phyloP scores from a whole-genome alignment of 2,329 filamentous ascomycete genomes.

The Calonectria hawksworthii region DNA sequence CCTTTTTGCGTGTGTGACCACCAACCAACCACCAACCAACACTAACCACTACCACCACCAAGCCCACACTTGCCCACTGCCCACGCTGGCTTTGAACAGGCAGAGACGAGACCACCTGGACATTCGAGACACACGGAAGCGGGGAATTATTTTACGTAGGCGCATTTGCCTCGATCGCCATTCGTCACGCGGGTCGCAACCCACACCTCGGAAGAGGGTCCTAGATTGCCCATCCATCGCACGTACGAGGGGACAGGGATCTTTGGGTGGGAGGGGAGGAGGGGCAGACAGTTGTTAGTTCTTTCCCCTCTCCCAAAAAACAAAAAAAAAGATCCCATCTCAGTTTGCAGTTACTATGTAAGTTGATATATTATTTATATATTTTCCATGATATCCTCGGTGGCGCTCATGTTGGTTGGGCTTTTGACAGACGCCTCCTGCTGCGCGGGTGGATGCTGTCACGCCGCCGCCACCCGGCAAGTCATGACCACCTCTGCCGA shows the following conservation, averaged over 20 bases:
- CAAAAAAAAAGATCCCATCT: neutral
- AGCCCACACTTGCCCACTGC: neutral
- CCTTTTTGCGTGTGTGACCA: neutral
- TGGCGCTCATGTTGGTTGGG: too few species aligned
- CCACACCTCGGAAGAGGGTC: neutral
- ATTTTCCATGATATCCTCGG: too few species aligned
- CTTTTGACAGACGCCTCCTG: neutral
- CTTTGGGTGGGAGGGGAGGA: too few species aligned
- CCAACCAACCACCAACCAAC: neutral
- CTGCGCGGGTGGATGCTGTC: neutral
- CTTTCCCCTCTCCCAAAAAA: neutral
- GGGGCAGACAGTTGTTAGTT: neutral
- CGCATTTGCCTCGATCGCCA: conserved; percentile 6
- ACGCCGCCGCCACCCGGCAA: neutral
- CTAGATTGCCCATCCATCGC: neutral
- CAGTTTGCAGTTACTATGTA: neutral
- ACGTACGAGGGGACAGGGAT: neutral
- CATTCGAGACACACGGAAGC: neutral
- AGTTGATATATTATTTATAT: neutral
- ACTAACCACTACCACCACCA: too few species aligned
- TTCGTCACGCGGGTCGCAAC: conserved; percentile 17
- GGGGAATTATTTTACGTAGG: conserved; percentile 20
- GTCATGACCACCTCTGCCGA: neutral
- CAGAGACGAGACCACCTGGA: neutral
- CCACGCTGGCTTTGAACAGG: neutral